A percentile compares a stretch with the other conserved stretches of the same genome.
These are phyloP conservation scores for Alternaria rosae DNA, from an alignment of 2,329 filamentous ascomycete genomes.

Conservation along the genomic window DNA sequence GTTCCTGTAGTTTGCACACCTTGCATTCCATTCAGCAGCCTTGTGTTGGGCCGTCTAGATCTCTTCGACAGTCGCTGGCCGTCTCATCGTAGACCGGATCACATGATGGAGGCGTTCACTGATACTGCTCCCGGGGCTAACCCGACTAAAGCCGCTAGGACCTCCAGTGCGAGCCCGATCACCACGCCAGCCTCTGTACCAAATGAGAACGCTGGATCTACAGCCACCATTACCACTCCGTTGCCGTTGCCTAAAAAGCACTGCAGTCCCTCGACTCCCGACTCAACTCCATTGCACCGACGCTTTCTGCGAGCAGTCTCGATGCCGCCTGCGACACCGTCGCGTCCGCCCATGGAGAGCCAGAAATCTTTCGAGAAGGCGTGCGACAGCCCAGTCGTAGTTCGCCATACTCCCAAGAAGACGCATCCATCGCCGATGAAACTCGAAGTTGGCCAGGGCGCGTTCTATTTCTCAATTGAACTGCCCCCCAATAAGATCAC, in stretches of 20 bases:
- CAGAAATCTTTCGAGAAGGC: slow-evolving; percentile 2
- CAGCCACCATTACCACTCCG: slow-evolving; percentile 12
- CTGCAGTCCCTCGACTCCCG: neutral
- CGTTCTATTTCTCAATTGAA: slow-evolving; percentile 32
- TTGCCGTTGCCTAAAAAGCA: slow-evolving; percentile 7
- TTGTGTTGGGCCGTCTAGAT: neutral
- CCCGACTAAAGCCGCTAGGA: slow-evolving; percentile 6
- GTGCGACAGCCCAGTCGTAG: slow-evolving; percentile 9
- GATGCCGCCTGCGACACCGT: slow-evolving; percentile 27
- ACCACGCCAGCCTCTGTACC: slow-evolving; percentile 6
- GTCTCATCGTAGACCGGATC: neutral
- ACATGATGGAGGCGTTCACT: slow-evolving; percentile 22
- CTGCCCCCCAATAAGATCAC: slow-evolving; percentile 24
- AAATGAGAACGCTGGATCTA: slow-evolving; percentile 13
- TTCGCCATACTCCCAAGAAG: neutral
- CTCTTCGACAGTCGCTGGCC: neutral
- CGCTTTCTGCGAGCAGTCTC: slow-evolving; percentile 24
- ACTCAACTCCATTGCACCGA: slow-evolving; percentile 18
- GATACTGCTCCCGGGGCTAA: neutral
- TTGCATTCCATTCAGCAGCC: neutral
- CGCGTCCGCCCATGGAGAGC: slow-evolving; percentile 19
- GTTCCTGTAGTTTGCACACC: neutral
- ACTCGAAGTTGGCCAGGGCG: slow-evolving; percentile 27
- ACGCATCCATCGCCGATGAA: slow-evolving; percentile 1
- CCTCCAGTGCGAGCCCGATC: slow-evolving; percentile 3